Base-by-base conservation (phyloP, 352 stramenopile genomes). In the Globisporangium okanoganense region DNA sequence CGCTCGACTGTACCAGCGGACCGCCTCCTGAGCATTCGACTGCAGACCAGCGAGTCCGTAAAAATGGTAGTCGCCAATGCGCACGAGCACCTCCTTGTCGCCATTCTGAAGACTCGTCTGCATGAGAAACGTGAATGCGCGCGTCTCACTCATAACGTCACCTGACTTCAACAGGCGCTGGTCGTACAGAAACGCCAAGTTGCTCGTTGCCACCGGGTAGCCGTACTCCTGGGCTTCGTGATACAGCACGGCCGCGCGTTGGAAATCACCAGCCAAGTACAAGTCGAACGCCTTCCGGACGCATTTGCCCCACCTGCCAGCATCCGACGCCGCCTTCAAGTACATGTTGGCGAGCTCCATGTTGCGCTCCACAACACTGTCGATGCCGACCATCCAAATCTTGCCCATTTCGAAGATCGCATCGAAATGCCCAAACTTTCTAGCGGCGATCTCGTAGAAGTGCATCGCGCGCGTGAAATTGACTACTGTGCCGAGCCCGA, bases 391-490 rank as follows among this genome's bases (percentile, higher is more conserved):
- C 56, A 82, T 71, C 41, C 71, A 70, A 18, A 87, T 54, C 62
- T 86, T 90, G 16, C 82, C 86, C 31, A 96, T 64, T 58, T 90
- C 76, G 36, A 87, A 78, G 44, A 95, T 81, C 44, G 85, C 72
- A 58, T 95, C 84, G 59, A 96, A 96, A 62, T 96, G 83, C 0
- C 87, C 88, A 70, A 96, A 95, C 55, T 79, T 75, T 8, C 54
- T 65, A 7, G 82, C 84, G 12, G 87, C 87, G 3, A 70, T 38
- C 2, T 78, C 62, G 51, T 91, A 95, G 36, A 76, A 90, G 6
- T 76, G 36, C 45, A 90, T 81, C 5, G 84, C 88, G 29, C 70
- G 66, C 38, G 65, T 80, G 7, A 82, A 33, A 45, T 94, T 94
- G 2, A 64, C 62, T 3, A 35, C 16, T 2, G 83, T 85, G 1